Percentiles rank a stretch among this genome's conserved stretches.
These are phyloP conservation scores for Rosa hybrid DNA, from an alignment of 331 rosid genomes.

Conservation along the genomic window DNA sequence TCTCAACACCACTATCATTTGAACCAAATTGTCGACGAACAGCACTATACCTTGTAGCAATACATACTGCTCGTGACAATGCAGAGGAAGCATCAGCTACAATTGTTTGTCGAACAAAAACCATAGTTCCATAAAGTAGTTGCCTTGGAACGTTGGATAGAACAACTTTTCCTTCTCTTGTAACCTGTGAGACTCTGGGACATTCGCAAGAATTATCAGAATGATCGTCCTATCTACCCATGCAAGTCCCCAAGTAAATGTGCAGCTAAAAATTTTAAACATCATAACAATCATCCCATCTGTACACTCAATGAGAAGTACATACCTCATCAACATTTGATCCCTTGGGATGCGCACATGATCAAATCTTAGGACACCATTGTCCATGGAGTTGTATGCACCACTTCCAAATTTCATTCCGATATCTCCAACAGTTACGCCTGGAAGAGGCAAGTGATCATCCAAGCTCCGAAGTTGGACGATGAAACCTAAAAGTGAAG, in stretches of 20 bases:
- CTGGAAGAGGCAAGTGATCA: slow-evolving; percentile 88
- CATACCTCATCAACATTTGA: slow-evolving; percentile 95
- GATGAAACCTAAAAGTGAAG: slow-evolving; percentile 67
- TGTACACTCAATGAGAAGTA: slow-evolving; percentile 2
- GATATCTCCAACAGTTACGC: slow-evolving; percentile 87
- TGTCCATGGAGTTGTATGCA: slow-evolving; percentile 94
- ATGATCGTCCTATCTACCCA: slow-evolving; percentile 7
- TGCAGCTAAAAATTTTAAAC: neutral
- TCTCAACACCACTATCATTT: slow-evolving; percentile 65
- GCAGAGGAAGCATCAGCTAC: slow-evolving; percentile 89
- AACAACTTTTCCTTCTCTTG: slow-evolving; percentile 85
- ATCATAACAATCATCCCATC: slow-evolving; percentile 16
- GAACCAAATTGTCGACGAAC: slow-evolving; percentile 96
- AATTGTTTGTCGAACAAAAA: slow-evolving; percentile 76
- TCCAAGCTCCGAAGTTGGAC: slow-evolving; percentile 96
- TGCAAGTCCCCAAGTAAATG: neutral
- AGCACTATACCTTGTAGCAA: slow-evolving; percentile 97
- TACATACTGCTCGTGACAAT: slow-evolving; percentile 92
- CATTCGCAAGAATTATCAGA: slow-evolving; percentile 31
- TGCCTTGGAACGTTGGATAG: slow-evolving; percentile 87
- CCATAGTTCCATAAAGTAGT: slow-evolving; percentile 95
- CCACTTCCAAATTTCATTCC: slow-evolving; percentile 94
- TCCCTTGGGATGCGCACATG: slow-evolving; percentile 87
- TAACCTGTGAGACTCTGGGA: slow-evolving; percentile 84
- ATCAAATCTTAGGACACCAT: slow-evolving; percentile 79